Conservation (phyloP, 768 basidiomycete genomes). For the Cyclocybe cylindracea region DNA sequence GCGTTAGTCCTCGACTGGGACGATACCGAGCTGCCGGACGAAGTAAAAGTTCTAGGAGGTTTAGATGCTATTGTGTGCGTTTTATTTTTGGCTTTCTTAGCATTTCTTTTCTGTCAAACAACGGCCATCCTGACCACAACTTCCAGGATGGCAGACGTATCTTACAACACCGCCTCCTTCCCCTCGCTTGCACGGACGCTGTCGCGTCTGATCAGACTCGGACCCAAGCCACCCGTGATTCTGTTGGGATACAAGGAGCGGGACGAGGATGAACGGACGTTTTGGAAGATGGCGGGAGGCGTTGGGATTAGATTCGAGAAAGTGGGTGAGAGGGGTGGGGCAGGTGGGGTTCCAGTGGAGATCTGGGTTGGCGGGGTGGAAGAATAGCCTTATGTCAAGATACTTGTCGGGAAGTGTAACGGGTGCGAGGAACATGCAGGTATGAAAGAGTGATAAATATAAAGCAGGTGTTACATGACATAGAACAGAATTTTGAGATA, state of each 20-base stretch:
- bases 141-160: conserved; percentile 90
- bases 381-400: no score
- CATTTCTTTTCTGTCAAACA: background rate
- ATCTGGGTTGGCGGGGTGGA: conserved; percentile 47
- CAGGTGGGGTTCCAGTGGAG: conserved; percentile 66
- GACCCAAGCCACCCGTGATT: conserved; percentile 40
- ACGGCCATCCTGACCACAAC: background rate
- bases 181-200: conserved; percentile 75
- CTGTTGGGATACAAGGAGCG: conserved; percentile 88
- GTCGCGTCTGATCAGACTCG: conserved; percentile 41
- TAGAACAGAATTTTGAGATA: no score
- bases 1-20: conserved; percentile 77
- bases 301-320: conserved; percentile 57
- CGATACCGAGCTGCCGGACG: conserved; percentile 49
- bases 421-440: no score
- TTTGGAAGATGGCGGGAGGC: conserved; percentile 65
- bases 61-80: conserved; percentile 75
- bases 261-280: conserved; percentile 68
- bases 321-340: conserved; percentile 57
- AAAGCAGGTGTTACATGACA: no score
- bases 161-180: conserved; percentile 89
- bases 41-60: conserved; percentile 35
- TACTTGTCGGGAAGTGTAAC: no score
- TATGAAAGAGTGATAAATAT: no score
- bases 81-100: background rate